Percentiles rank a stretch among this genome's conserved stretches.
These are phyloP conservation scores for Metschnikowia henanensis DNA, from an alignment of 805 yeast genomes.

Conservation along the genomic window DNA sequence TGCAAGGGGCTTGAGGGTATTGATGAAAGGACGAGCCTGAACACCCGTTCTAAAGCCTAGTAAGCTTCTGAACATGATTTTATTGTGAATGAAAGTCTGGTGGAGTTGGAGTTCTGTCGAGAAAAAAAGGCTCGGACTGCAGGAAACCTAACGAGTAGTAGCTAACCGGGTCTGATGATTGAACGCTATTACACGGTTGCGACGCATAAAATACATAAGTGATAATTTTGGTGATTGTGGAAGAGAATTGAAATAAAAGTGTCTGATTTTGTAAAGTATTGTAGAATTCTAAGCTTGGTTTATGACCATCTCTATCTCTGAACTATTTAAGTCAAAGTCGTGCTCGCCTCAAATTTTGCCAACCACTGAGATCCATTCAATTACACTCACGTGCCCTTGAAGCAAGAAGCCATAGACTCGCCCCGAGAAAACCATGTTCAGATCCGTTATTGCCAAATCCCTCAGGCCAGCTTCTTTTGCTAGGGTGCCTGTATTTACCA, in stretches of 20 bases:
- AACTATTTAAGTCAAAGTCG: neutral
- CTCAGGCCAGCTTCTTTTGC: constrained; percentile 12
- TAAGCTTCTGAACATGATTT: constrained; percentile 16
- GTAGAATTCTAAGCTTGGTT: neutral
- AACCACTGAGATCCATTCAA: constrained; percentile 6
- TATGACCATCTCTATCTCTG: neutral
- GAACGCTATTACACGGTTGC: too few relatives aligned
- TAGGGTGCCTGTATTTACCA: constrained; percentile 18
- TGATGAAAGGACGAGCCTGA: constrained; percentile 3
- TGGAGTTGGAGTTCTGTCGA: constrained; percentile 1
- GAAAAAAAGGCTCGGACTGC: constrained; percentile 6
- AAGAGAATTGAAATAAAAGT: too few relatives aligned
- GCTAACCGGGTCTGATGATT: too few relatives aligned
- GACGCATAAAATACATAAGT: too few relatives aligned
- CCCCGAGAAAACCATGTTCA: constrained; percentile 27
- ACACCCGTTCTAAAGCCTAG: constrained; percentile 12
- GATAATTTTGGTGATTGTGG: too few relatives aligned
- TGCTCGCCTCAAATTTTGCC: constrained; percentile 1
- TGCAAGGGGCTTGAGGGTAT: constrained; percentile 5
- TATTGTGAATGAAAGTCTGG: neutral
- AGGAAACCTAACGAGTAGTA: neutral
- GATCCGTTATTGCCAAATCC: constrained; percentile 28
- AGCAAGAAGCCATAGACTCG: neutral
- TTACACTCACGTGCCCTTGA: neutral
- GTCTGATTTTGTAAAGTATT: neutral